Evolutionary conservation across 2,329 filamentous ascomycete species (phyloP), one percentile per base, ranked within the genome.

Genomic region (Metarhizium anisopliae): DNA sequence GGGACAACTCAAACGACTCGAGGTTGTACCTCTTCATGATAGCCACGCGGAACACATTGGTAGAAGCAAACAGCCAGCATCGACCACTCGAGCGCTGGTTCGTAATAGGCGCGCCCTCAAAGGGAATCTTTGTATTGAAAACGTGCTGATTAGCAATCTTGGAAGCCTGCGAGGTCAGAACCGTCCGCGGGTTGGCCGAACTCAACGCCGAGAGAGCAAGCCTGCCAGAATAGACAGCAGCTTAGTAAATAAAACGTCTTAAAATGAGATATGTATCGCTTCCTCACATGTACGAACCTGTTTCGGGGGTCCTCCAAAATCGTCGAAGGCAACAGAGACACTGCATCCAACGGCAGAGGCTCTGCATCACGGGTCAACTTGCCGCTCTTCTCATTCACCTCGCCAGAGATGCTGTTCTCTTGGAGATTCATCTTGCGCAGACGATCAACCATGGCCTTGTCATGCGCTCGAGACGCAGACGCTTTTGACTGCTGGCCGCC

Each of bases 51-150:
- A 95, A 94, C 55, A 95, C 85, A 63, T 95, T 95, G n/a, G 89
- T 94, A 4, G 88, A 84, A 1, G 91, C 91, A 63, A 96, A 96
- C 59, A 95, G 82, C 91, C 91, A 96, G 77, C 91, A 96, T 60
- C 91, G 80, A 7, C 90, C 91, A 2, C 87, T 91, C 7, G 82
- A 82, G 38, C 86, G 80, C 73, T 96, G 90, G 69, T 95, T 92
- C 0, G 91, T 95, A 59, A 95, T 86, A 0, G 91, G 91, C 0
- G 78, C 80, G 51, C 90, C 91, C 69, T 95, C 90, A 55, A 89
- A 79, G 0, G 90, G 87, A 58, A 95, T 91, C 68, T 84, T 84
- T 68, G 91, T 73, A 66, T 92, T 95, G 83, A 91, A 95, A 59
- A 87, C 80, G 55, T 95, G 90, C 55, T 83, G 86, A 67, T 94